A percentile compares a stretch with the other conserved stretches of the same genome.
These are phyloP conservation scores for Gremmenia infestans DNA, from an alignment of 2,329 filamentous ascomycete species.

Conservation along the genomic window DNA sequence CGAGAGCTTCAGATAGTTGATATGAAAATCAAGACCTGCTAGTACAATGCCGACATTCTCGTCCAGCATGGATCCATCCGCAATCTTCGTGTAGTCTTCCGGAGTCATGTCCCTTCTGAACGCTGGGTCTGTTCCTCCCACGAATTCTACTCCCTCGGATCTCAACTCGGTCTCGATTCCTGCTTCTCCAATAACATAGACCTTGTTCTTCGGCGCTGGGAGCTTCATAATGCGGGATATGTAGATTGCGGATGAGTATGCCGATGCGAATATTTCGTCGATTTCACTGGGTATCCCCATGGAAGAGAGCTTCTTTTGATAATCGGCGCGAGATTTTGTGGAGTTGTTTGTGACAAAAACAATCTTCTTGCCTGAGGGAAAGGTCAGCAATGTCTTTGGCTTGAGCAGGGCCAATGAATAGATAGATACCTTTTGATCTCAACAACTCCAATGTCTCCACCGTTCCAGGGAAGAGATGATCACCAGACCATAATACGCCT, in stretches of 20 bases:
- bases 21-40: conserved; percentile 85
- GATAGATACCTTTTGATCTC: conserved; percentile 62
- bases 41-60: conserved; percentile 87
- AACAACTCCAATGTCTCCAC: conserved; percentile 82
- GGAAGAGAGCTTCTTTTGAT: conserved; percentile 81
- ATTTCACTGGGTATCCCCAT: conserved; percentile 75
- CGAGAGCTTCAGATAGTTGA: conserved; percentile 90
- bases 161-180: conserved; percentile 87
- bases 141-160: conserved; percentile 70
- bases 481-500: conserved; percentile 97
- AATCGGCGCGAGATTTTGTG: conserved; percentile 89
- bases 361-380: conserved; percentile 69
- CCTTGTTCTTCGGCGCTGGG: conserved; percentile 76
- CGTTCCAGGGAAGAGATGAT: conserved; percentile 79
- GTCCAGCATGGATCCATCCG: conserved; percentile 71
- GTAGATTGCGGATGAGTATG: conserved; percentile 93
- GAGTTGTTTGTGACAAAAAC: conserved; percentile 99
- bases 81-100: conserved; percentile 74
- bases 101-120: conserved; percentile 73
- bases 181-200: conserved; percentile 86
- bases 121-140: conserved; percentile 80
- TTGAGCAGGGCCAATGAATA: background rate
- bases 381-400: conserved; percentile 4
- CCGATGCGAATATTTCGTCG: conserved; percentile 89
- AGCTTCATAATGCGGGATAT: conserved; percentile 87